Base-by-base conservation (phyloP, 2,329 filamentous ascomycete genomes). In the Paraconiothyrium brasiliense region DNA sequence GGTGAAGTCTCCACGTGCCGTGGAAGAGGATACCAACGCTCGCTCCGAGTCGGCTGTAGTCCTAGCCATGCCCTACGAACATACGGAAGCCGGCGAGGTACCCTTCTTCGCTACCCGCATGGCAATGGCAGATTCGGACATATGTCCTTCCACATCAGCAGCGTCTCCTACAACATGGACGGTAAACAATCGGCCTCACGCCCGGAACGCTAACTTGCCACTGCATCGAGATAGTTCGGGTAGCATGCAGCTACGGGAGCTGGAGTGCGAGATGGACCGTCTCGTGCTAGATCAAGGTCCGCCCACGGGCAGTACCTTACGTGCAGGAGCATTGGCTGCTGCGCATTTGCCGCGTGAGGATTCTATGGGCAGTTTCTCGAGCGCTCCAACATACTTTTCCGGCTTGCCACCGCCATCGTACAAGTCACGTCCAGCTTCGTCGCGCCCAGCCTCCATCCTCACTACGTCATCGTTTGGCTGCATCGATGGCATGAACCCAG, bases 401-500 rank as follows among this genome's bases (percentile, higher is more conserved):
- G 75, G 75, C 20, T 65, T 59, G 11, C 69, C 69, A 24, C 76
- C 75, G 10, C 76, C 76, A n/a, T 75, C 75, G 0, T 78, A 78
- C 58, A 69, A 69, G 24, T 76, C 76, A 14, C 71, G 67, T 2
- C 64, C 73, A 8, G 70, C 63, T 7, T 78, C 76, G n/a, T 76
- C 76, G 24, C 71, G 67, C 1, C 63, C 73, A 8, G 69, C 60
- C 3, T 78, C 76, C n/a, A 60, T 72, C 1, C 60, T 70, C 47
- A 71, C 71, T 3, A 76, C 71, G 8, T 77, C 76, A 11, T 77
- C 76, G 3, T 78, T 78, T 44, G 76, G 75, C 6, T 78, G 75
- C 54, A 68, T 77, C 10, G 75, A 78, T 52, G 75, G 73, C 4
- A 73, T 76, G 70, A 72, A 67, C 41, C 46, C 65, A 24, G 67